These are phyloP conservation scores for Botrytis fabae DNA, from an alignment of 2,329 filamentous ascomycete species.

Conservation along the genomic window DNA sequence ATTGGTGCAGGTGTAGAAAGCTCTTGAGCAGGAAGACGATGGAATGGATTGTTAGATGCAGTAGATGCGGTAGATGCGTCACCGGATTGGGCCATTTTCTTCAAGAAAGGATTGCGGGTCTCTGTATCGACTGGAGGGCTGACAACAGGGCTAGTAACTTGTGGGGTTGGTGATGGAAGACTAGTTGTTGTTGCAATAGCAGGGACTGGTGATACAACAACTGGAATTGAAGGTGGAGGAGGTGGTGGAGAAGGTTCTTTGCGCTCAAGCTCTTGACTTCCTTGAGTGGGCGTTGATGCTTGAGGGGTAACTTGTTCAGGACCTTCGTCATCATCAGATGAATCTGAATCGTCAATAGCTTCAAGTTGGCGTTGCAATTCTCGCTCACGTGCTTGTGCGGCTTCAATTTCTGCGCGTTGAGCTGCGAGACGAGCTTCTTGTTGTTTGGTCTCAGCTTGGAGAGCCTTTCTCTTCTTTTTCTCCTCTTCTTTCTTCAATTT, in stretches of 20 bases:
- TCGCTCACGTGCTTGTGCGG: constrained; percentile 83
- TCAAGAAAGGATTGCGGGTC: constrained; percentile 94
- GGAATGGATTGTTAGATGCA: constrained; percentile 92
- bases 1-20: constrained; percentile 47
- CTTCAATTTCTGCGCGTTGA: constrained; percentile 88
- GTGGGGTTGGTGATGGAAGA: constrained; percentile 34
- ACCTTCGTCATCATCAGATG: constrained; percentile 79
- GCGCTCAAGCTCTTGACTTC: constrained; percentile 55
- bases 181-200: constrained; percentile 17
- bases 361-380: constrained; percentile 88
- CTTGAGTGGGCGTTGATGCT: constrained; percentile 58
- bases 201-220: constrained; percentile 30
- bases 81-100: constrained; percentile 73
- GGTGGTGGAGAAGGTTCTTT: constrained; percentile 54
- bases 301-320: constrained; percentile 67
- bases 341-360: constrained; percentile 69
- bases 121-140: constrained; percentile 64
- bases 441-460: constrained; percentile 80
- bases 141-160: constrained; percentile 41
- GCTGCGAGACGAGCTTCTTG: constrained; percentile 82
- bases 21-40: constrained; percentile 71
- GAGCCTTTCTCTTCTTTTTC: constrained; percentile 88
- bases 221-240: constrained; percentile 45
- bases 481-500: constrained; percentile 97
- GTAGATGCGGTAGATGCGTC: constrained; percentile 51